phyloP scores from a whole-genome alignment of 257 asterid species.

The Nicotiana noctiflora region DNA sequence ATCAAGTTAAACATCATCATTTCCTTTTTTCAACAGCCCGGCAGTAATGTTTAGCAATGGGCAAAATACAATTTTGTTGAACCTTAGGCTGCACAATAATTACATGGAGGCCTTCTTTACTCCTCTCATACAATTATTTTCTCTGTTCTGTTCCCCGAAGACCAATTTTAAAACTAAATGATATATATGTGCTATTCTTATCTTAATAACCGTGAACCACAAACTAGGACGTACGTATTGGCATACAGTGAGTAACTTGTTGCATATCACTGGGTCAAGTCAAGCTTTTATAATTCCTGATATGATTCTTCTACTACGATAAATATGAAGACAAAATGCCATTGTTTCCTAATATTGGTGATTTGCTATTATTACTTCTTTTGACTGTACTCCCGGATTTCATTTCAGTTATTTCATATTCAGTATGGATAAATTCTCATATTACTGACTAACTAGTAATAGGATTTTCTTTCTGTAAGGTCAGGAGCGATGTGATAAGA shows the following conservation, averaged over 20 bases:
- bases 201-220: not conserved
- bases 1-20: not conserved
- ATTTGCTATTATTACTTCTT: not conserved
- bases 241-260: not conserved
- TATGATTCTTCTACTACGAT: not conserved
- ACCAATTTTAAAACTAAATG: not conserved
- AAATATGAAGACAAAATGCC: not conserved
- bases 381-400: not conserved
- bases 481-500: slow-evolving; percentile 88
- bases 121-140: not conserved
- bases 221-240: not conserved
- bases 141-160: not conserved
- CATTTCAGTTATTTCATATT: not conserved
- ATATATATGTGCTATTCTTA: not conserved
- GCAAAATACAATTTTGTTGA: not conserved
- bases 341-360: not conserved
- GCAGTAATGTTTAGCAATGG: not conserved
- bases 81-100: not conserved
- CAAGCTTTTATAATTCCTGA: not conserved
- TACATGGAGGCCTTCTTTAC: not conserved
- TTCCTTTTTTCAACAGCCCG: not conserved
- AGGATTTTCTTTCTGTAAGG: slow-evolving; percentile 42
- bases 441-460: not conserved
- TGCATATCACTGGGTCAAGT: not conserved
- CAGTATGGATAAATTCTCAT: too few relatives aligned